Base-by-base conservation (phyloP, 2,329 filamentous ascomycete species). In the Ophiostoma sp. region DNA sequence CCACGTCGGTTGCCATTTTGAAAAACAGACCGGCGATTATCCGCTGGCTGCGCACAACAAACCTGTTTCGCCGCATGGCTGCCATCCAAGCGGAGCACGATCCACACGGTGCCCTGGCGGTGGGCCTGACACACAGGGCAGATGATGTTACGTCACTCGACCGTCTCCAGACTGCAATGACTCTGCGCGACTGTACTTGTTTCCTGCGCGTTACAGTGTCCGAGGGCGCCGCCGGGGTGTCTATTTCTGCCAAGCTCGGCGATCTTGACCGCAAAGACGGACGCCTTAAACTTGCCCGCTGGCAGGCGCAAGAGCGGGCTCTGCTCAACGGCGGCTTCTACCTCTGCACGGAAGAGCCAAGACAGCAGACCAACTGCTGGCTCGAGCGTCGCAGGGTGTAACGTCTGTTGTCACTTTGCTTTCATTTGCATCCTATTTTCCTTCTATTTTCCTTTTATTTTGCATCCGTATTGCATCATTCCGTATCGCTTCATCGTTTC, bases 201-300 rank as follows among this genome's bases (percentile, higher is more conserved):
- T 93, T 90, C 76, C 81, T 92, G 57, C 86, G 87, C 75, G 84
- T 93, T 70, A 72, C 69, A 5, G 11, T 68, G 3, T 27, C 77
- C 1, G 77, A 87, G 4, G 82, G 85, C 71, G 82, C 86, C 48
- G 86, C 88, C 68, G 36, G 31, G 4, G 72, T 74, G 7, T 76
- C 77, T 1, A 78, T 88, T 7, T 82, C 86, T 70, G 83, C 87
- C 62, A 86, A 89, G 69, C 83, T 95, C 11, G 90, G 89, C 1
- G 92, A 95, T 76, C 83, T 94, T 62, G 92, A 95, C 79, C 84
- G 90, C 75, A 95, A 95, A 80, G 89, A 89, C 70, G 83, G 85
- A 10, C 80, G 80, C 0, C 84, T 84, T 69, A 94, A 94, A 77
- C 82, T 88, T 70, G 81, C 82, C 64, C 89, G 91, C 76, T 95